Percentiles rank a stretch among this genome's conserved stretches.
These are phyloP conservation scores for Kitagawia praeruptora DNA, from an alignment of 129 eudicot genomes.

Conservation along the genomic window DNA sequence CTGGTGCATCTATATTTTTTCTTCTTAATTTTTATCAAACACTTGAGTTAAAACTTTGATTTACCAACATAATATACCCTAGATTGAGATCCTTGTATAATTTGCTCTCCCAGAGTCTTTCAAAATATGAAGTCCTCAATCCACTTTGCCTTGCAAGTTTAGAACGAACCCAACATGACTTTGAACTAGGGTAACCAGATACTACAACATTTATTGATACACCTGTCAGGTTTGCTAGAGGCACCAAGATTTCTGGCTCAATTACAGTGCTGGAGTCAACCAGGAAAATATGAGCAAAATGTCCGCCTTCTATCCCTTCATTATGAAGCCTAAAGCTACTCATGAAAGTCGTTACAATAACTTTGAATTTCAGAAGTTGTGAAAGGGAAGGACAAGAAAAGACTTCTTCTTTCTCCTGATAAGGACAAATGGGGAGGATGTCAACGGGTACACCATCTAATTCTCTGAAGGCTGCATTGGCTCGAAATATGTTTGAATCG, in stretches of 20 bases:
- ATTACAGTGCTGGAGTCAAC: conserved; percentile 22
- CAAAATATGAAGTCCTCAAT: conserved; percentile 23
- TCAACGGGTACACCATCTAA: conserved; percentile 19
- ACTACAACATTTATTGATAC: conserved; percentile 12
- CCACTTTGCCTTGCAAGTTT: conserved; percentile 20
- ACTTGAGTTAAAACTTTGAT: no score
- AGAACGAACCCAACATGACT: conserved; percentile 20
- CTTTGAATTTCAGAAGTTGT: conserved; percentile 16
- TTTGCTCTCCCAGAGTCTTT: conserved; percentile 15
- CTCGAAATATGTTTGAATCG: conserved; percentile 18
- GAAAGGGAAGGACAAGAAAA: conserved; percentile 22
- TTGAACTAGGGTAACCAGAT: conserved; percentile 15
- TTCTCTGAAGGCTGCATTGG: conserved; percentile 27
- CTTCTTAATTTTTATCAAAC: no score
- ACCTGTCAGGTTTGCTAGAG: conserved; percentile 20
- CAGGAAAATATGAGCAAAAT: conserved; percentile 28
- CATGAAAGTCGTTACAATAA: conserved; percentile 22
- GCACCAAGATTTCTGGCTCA: conserved; percentile 28
- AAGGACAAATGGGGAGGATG: conserved; percentile 18
- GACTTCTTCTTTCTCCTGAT: conserved; percentile 7
- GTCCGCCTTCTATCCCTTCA: conserved; percentile 25
- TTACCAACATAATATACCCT: no score
- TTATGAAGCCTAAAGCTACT: conserved; percentile 20
- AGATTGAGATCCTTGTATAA: conserved; percentile 7
- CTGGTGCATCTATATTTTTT: no score